Evolutionary conservation across 345 rosid species (phyloP), one percentile per base, ranked within the genome.

Genomic region (Microthlaspi erraticum): DNA sequence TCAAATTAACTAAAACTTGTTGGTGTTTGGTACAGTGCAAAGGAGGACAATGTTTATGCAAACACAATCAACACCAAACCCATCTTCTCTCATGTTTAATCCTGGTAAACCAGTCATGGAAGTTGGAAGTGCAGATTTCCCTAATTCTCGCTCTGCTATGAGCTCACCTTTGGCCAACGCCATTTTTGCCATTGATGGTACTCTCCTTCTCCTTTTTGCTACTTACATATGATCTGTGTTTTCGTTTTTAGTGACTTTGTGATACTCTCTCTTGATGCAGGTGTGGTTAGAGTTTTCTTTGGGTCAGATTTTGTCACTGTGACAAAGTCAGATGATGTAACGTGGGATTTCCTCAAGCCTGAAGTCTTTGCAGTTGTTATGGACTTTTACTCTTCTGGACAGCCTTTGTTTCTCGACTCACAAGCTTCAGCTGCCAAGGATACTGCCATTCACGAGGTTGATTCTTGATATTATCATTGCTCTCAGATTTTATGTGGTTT

Each of bases 51-150:
- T 94, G 96, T 94, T 88, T 81, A 89, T 91, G 50, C 89, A 94
- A 79, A 89, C 96, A 16, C 95, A 94, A 33, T 70, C 93, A 4
- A 94, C 99, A 1, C 99, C 99, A 16, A 94, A 94, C 70, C 97
- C 99, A 39, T 84, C 86, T 8, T 94, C 99, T n/a, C 82, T 94
- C 20, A 91, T 94, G 99, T 94, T 94, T 70, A 83, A 81, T 81
- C 96, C 97, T 8, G 97, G 97, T 48, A 88, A 87, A 81, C 81
- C 90, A 2, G 92, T 94, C 23, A 94, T 94, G 99, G 93, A 91
- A 10, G 83, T 84, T 42, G 99, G 99, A 6, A 94, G 99, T 57
- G 74, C 91, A 1, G 97, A 94, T 77, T 94, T 91, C 52, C 99
- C 99, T 1, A 94, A 85, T 71, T 78, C 89, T 37, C 96, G 97